phyloP scores from a whole-genome alignment of 2,329 filamentous ascomycete genomes.

The Hymenoscyphus occultus region DNA sequence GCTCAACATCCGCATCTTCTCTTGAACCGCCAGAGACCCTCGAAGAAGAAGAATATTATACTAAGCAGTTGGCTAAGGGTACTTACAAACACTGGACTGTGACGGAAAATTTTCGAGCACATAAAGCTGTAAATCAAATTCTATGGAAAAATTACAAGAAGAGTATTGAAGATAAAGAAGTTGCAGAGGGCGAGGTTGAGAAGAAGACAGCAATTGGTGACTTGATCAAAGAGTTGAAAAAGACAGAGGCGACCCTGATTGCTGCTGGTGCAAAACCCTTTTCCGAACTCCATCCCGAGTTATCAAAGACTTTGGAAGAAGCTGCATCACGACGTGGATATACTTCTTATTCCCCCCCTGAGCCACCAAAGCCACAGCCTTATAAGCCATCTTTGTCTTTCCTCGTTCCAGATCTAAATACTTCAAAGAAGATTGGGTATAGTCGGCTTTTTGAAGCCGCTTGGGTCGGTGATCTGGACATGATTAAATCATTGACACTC shows the following conservation, averaged over 20 bases:
- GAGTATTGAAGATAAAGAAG: constrained; percentile 34
- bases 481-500: constrained; percentile 63
- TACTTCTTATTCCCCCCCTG: background rate
- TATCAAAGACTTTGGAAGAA: constrained; percentile 21
- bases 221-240: constrained; percentile 50
- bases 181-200: constrained; percentile 40
- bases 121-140: constrained; percentile 24
- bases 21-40: constrained; percentile 31
- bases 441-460: constrained; percentile 68
- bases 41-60: constrained; percentile 47
- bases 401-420: constrained; percentile 44
- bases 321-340: background rate
- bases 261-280: constrained; percentile 65
- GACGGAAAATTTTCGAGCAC: constrained; percentile 19
- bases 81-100: constrained; percentile 53
- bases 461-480: constrained; percentile 66
- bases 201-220: constrained; percentile 56
- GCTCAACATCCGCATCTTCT: constrained; percentile 14
- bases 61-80: constrained; percentile 48
- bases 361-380: constrained; percentile 7
- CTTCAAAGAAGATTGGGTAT: constrained; percentile 56
- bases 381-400: constrained; percentile 28
- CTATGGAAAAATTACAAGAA: constrained; percentile 38
- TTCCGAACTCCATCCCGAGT: constrained; percentile 58
- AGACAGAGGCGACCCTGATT: constrained; percentile 53